Conservation (phyloP, 768 basidiomycete genomes). For the Lactarius psammicola region DNA sequence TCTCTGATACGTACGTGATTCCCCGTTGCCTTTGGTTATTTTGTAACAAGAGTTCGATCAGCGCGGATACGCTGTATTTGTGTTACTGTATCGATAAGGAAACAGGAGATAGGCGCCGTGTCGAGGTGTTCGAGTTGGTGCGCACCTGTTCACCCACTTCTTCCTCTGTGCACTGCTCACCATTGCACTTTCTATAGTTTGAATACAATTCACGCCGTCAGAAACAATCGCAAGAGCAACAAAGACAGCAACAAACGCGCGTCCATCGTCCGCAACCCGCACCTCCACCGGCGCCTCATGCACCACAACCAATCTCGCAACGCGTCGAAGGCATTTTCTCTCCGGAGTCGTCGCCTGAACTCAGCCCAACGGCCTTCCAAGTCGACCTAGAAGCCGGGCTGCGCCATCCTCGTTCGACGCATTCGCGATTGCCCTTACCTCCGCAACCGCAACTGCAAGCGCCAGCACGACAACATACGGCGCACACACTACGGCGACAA, state of each 20-base stretch:
- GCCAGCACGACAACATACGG: background rate
- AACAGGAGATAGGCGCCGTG: conserved; percentile 47
- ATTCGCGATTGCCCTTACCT: conserved; percentile 2
- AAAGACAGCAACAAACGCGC: conserved; percentile 10
- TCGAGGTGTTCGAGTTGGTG: conserved; percentile 57
- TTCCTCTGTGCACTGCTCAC: background rate
- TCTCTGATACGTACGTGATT: conserved; percentile 64
- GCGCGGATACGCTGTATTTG: conserved; percentile 63
- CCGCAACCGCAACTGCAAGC: background rate
- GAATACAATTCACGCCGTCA: conserved; percentile 24
- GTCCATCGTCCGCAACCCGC: conserved; percentile 18
- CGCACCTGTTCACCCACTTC: conserved; percentile 29
- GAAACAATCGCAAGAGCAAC: conserved; percentile 15
- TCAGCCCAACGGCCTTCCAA: conserved; percentile 19
- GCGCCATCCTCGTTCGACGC: conserved; percentile 5
- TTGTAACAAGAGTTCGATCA: conserved; percentile 29
- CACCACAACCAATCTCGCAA: conserved; percentile 27
- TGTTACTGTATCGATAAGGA: conserved; percentile 68
- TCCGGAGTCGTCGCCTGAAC: conserved; percentile 27
- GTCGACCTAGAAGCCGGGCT: conserved; percentile 20
- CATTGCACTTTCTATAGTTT: conserved; percentile 13
- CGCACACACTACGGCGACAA: conserved; percentile 15
- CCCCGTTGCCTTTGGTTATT: background rate
- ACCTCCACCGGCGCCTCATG: conserved; percentile 11
- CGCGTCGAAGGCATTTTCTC: conserved; percentile 27